Evolutionary conservation across 345 rosid species (phyloP), one percentile per base, ranked within the genome.

Genomic region (Punica granatum): DNA sequence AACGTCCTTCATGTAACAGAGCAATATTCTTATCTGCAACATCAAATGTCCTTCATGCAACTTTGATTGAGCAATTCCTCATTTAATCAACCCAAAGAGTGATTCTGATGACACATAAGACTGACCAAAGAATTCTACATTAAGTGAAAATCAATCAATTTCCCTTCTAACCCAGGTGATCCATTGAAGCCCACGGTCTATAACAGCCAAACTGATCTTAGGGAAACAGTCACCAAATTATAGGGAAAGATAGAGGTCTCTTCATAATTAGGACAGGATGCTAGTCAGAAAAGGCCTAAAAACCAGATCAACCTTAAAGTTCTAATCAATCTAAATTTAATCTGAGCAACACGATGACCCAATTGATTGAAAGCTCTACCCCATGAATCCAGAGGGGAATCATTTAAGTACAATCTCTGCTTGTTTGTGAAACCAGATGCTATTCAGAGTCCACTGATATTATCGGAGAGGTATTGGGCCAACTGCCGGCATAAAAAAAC

Each of bases 1-100:
- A 60, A 56, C 14, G 49, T 65, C 44, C 54, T 36, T 32, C 32
- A 63, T 58, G 43, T 36, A 60, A 36, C 61, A 56, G 26, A 25
- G 16, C 21, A 56, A 28, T 26, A 26, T 26, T 12, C 34, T 56
- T 14, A 28, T 56, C 61, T 26, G n/a, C n/a, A n/a, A n/a, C n/a
- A n/a, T n/a, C n/a, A n/a, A n/a, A n/a, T n/a, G n/a, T n/a, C n/a
- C n/a, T n/a, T n/a, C n/a, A n/a, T n/a, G n/a, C n/a, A n/a, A n/a
- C n/a, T n/a, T n/a, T n/a, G n/a, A n/a, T n/a, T n/a, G n/a, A n/a
- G n/a, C n/a, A n/a, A 46, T 16, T 46, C 11, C 51, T 46, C 58
- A n/a, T 6, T 51, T 51, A 28, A 51, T 21, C 54, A n/a, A 54
- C 30, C 60, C 32, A 54, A 54, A 25, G 18, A 8, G 32, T 54